Evolutionary conservation across 2,329 filamentous ascomycete genomes (phyloP).

Genomic region (Macroventuria anomochaeta): DNA sequence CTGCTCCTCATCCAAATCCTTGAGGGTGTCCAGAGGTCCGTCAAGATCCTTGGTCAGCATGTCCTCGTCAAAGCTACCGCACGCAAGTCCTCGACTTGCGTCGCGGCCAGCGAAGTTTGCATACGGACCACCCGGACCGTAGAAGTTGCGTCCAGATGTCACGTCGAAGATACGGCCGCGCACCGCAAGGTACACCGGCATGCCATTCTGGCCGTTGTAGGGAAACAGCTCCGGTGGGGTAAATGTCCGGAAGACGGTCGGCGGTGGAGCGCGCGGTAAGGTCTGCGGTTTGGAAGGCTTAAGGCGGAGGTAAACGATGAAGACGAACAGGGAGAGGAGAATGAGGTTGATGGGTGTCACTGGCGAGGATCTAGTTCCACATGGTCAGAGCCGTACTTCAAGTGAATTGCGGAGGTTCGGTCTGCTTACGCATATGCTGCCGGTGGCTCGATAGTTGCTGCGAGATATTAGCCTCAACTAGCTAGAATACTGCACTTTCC

Average conservation of each 20-base stretch:
- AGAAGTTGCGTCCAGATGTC: constrained; percentile 85
- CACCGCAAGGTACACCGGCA: constrained; percentile 88
- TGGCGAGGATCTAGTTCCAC: constrained; percentile 56
- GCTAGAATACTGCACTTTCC: background rate
- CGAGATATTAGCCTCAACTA: background rate
- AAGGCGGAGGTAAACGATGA: constrained; percentile 65
- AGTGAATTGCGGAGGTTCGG: background rate
- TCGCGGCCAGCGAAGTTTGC: constrained; percentile 95
- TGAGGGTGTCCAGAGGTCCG: constrained; percentile 78
- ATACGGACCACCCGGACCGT: constrained; percentile 93
- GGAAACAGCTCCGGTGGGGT: constrained; percentile 82
- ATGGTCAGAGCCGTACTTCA: constrained; percentile 22
- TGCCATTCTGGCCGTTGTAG: constrained; percentile 76
- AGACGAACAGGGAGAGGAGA: constrained; percentile 63
- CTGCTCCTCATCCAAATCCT: constrained; percentile 75
- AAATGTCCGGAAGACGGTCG: constrained; percentile 86
- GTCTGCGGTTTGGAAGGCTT: constrained; percentile 59
- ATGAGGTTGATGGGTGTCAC: constrained; percentile 67
- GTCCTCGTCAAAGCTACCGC: constrained; percentile 22
- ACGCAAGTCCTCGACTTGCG: constrained; percentile 76
- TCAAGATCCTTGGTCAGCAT: constrained; percentile 78
- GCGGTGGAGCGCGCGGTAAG: constrained; percentile 65
- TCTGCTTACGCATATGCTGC: constrained; percentile 53
- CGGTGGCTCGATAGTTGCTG: constrained; percentile 40
- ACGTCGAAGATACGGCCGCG: constrained; percentile 93